Conservation (phyloP, 202 grass and related monocot genomes). For the Eragrostis tef region DNA sequence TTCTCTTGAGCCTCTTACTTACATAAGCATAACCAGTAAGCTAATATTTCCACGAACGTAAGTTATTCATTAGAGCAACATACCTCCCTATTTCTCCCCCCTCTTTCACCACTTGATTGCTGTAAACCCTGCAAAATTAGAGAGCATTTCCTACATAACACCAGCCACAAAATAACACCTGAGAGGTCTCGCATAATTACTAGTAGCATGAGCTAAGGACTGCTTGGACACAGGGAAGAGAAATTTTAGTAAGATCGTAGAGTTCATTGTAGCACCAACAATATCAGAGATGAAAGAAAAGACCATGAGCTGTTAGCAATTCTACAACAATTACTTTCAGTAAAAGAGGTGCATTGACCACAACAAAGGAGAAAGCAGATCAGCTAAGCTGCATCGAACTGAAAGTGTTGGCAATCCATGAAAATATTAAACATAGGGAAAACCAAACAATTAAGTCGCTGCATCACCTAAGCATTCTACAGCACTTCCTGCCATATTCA, state of each 20-base stretch:
- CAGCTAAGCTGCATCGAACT: not conserved
- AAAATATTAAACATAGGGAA: not conserved
- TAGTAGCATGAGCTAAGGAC: not conserved
- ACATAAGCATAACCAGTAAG: too few relatives aligned
- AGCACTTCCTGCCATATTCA: slow-evolving; percentile 11
- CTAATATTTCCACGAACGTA: too few relatives aligned
- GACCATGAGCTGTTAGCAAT: not conserved
- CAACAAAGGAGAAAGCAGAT: not conserved
- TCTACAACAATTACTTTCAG: not conserved
- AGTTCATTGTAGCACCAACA: not conserved
- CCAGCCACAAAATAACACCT: not conserved
- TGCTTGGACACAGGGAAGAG: not conserved
- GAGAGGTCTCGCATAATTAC: not conserved
- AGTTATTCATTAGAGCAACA: too few relatives aligned
- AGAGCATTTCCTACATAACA: not conserved
- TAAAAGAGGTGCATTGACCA: not conserved
- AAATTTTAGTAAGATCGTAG: not conserved
- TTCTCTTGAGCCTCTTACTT: too few relatives aligned
- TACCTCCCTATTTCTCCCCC: not conserved
- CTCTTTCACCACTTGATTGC: not conserved
- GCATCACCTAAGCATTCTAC: not conserved
- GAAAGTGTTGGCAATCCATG: not conserved
- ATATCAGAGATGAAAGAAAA: not conserved
- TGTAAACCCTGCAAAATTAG: not conserved
- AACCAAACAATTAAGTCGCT: not conserved